Percentiles rank a stretch among this genome's conserved stretches.
Conservation (phyloP, 1,284 basidiomycete species). For the Cutaneotrichosporon sp. region DNA sequence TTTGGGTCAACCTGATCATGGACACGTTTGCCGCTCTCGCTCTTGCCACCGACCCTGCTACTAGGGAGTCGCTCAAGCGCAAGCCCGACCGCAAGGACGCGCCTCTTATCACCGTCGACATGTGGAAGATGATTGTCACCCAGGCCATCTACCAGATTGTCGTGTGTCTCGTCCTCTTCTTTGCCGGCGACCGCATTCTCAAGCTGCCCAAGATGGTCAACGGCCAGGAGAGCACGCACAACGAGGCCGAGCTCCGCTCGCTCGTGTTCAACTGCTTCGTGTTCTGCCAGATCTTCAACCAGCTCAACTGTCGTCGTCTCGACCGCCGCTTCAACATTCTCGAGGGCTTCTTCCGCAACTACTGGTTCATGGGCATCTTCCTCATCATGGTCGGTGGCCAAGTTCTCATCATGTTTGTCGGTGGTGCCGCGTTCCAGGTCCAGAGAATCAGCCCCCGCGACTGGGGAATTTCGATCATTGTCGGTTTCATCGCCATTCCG, state of each 20-base stretch:
- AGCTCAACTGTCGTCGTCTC: slow-evolving; percentile 81
- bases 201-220: slow-evolving; percentile 50
- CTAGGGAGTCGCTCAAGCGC: slow-evolving; percentile 71
- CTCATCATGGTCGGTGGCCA: slow-evolving; percentile 77
- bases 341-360: slow-evolving; percentile 72
- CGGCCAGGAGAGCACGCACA: slow-evolving; percentile 20
- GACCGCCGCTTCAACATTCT: slow-evolving; percentile 86
- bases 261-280: slow-evolving; percentile 96
- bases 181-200: slow-evolving; percentile 69
- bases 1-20: slow-evolving; percentile 76
- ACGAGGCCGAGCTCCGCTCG: slow-evolving; percentile 62
- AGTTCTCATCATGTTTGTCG: slow-evolving; percentile 83
- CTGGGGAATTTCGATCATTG: slow-evolving; percentile 82
- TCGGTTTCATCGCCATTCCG: slow-evolving; percentile 82
- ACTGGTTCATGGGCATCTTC: slow-evolving; percentile 83
- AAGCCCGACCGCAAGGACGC: slow-evolving; percentile 84
- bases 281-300: slow-evolving; percentile 92
- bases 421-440: slow-evolving; percentile 89
- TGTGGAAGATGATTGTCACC: slow-evolving; percentile 90
- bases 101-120: slow-evolving; percentile 82
- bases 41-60: slow-evolving; percentile 91
- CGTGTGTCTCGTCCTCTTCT: slow-evolving; percentile 84
- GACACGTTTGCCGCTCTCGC: slow-evolving; percentile 97
- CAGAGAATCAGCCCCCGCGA: slow-evolving; percentile 68
- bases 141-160: slow-evolving; percentile 85